Conservation (phyloP, 2,329 filamentous ascomycete species). For the Raffaelea ambrosiae region DNA sequence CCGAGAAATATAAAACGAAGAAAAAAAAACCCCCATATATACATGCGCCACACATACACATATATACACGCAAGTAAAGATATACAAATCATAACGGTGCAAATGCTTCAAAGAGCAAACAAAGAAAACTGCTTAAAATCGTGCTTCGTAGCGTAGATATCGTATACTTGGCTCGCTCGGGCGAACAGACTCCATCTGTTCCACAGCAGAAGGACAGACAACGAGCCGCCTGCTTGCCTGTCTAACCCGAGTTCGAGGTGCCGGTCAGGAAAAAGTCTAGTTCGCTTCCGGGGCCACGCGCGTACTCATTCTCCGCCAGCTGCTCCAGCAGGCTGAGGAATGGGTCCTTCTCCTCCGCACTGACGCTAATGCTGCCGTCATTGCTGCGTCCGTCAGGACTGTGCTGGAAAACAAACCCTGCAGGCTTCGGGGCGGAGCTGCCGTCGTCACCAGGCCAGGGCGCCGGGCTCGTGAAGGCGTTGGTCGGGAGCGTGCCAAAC, state of each 20-base stretch:
- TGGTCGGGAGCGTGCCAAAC: slow-evolving; percentile 48
- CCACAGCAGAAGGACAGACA: too few species aligned
- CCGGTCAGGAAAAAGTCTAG: slow-evolving; percentile 65
- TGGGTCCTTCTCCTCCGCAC: slow-evolving; percentile 65
- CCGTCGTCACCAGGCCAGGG: slow-evolving; percentile 37
- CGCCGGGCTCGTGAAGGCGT: slow-evolving; percentile 42
- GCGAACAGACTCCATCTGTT: too few species aligned
- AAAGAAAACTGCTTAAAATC: too few species aligned
- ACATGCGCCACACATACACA: not conserved
- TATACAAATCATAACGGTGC: too few species aligned
- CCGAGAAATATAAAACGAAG: too few species aligned
- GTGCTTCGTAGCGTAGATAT: too few species aligned
- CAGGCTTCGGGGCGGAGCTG: slow-evolving; percentile 9
- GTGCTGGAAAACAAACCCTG: slow-evolving; percentile 17
- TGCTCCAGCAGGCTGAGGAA: slow-evolving; percentile 74
- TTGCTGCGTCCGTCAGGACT: slow-evolving; percentile 42
- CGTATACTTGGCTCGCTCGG: too few species aligned
- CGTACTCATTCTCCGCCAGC: slow-evolving; percentile 71
- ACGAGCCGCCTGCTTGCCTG: too few species aligned
- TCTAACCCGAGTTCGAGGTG: slow-evolving; percentile 1
- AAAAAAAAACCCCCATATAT: too few species aligned
- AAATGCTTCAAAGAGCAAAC: too few species aligned
- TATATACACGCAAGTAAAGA: too few species aligned
- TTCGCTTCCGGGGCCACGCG: slow-evolving; percentile 60
- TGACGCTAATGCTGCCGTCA: slow-evolving; percentile 34